A percentile compares a stretch with the other conserved stretches of the same genome.
phyloP scores from a whole-genome alignment of 2,329 filamentous ascomycete species.

The Lasiodiplodia gonubiensis region DNA sequence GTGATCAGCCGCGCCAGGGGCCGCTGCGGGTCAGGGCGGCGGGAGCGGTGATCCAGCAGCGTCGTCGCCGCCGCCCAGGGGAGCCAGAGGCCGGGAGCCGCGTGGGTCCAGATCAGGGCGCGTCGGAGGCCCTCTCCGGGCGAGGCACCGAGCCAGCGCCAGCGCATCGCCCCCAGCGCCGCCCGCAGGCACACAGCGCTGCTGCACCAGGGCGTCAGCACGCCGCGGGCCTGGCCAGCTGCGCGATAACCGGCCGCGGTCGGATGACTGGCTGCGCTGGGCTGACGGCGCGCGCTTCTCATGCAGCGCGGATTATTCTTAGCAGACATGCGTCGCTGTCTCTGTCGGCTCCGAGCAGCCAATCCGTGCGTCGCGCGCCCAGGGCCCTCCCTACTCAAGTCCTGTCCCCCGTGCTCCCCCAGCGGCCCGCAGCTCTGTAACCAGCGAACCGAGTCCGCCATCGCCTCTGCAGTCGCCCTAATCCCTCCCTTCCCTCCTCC shows the following conservation, averaged over 20 bases:
- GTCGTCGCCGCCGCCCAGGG: constrained; percentile 5
- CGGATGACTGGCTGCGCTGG: constrained; percentile 23
- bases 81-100: constrained; percentile 3
- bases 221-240: constrained; percentile 5
- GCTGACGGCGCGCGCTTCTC: constrained; percentile 21
- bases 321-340: constrained; percentile 18
- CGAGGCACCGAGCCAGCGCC: constrained; percentile 6
- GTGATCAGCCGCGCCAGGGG: constrained; percentile 23
- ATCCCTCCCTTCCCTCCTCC: constrained; percentile 25
- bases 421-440: constrained; percentile 19
- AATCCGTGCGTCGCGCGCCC: constrained; percentile 19
- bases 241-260: constrained; percentile 19
- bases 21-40: constrained; percentile 17
- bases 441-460: constrained; percentile 13
- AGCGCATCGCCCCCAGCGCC: constrained; percentile 5
- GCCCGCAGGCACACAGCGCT: constrained; percentile 1
- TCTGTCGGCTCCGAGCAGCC: constrained; percentile 22
- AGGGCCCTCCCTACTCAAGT: constrained; percentile 21
- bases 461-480: constrained; percentile 22
- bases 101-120: constrained; percentile 18
- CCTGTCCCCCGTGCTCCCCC: constrained; percentile 17
- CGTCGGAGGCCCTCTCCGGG: constrained; percentile 7
- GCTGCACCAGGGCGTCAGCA: constrained; percentile 1
- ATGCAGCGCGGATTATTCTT: constrained; percentile 26
- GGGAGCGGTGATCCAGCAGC: constrained; percentile 13